These are phyloP conservation scores for Macrolepiota dolichaula DNA, from an alignment of 768 basidiomycete genomes.

Conservation along the genomic window DNA sequence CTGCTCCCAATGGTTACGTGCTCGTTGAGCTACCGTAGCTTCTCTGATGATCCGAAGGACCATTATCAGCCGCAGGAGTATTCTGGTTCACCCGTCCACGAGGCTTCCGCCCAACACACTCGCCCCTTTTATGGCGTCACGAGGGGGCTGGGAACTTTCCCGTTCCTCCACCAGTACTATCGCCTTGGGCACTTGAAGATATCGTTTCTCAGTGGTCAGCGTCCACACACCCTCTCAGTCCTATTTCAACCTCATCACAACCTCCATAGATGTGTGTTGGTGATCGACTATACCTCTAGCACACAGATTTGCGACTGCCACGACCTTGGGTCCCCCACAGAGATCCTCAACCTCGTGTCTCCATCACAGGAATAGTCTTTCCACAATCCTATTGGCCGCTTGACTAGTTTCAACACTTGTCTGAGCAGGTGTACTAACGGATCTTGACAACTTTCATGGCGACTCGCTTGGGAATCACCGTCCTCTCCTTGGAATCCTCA, in stretches of 20 bases:
- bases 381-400: too few species aligned
- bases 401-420: constrained; percentile 14
- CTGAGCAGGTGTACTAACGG: constrained; percentile 40
- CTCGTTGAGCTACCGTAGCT: not conserved
- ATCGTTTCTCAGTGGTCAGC: not conserved
- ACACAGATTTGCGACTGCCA: constrained; percentile 64
- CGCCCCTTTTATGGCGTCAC: not conserved
- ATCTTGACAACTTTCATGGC: constrained; percentile 9
- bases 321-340: constrained; percentile 38
- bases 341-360: constrained; percentile 47
- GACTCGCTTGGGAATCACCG: not conserved
- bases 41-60: constrained; percentile 3
- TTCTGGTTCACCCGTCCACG: too few species aligned
- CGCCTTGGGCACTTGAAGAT: too few species aligned
- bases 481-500: constrained; percentile 9
- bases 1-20: constrained; percentile 44
- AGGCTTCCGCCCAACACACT: too few species aligned
- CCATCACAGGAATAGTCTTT: constrained; percentile 14
- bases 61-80: too few species aligned
- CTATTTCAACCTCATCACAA: too few species aligned
- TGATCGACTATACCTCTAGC: constrained; percentile 42
- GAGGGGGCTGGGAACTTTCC: not conserved
- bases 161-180: not conserved
- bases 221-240: not conserved
- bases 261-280: not conserved